Conservation (phyloP, 1,139 yeast genomes). For the Saccharomycopsis phalli region DNA sequence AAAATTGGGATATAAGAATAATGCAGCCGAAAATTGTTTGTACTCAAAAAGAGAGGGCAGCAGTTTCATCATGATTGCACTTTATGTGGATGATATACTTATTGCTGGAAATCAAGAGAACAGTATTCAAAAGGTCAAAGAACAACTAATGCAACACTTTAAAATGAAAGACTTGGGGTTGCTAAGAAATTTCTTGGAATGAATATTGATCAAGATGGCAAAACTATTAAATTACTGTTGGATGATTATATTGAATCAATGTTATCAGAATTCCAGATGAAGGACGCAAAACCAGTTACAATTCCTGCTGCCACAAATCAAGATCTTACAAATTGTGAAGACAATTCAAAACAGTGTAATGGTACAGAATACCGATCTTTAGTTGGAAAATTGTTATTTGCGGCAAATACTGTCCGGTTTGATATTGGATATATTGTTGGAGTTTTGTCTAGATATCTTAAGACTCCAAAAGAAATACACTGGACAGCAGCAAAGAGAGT, state of each 20-base stretch:
- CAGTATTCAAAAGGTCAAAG: too few species aligned
- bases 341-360: conserved; percentile 5
- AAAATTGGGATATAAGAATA: conserved; percentile 11
- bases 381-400: conserved; percentile 19
- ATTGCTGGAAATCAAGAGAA: too few species aligned
- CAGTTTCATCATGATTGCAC: too few species aligned
- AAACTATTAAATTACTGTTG: neutral
- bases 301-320: conserved; percentile 6
- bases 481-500: conserved; percentile 20
- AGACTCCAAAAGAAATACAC: too few species aligned
- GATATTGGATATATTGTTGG: too few species aligned
- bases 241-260: neutral
- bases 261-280: neutral
- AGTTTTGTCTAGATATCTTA: too few species aligned
- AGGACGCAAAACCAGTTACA: too few species aligned
- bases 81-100: too few species aligned
- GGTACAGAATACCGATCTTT: conserved; percentile 20
- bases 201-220: neutral
- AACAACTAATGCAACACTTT: too few species aligned
- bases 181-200: too few species aligned
- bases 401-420: conserved; percentile 20
- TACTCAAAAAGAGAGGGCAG: too few species aligned
- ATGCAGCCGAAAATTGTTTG: conserved; percentile 10
- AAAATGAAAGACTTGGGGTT: too few species aligned
- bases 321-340: conserved; percentile 1